Conservation (phyloP, 2,329 filamentous ascomycete genomes). For the Ambrosiella beaveri region DNA sequence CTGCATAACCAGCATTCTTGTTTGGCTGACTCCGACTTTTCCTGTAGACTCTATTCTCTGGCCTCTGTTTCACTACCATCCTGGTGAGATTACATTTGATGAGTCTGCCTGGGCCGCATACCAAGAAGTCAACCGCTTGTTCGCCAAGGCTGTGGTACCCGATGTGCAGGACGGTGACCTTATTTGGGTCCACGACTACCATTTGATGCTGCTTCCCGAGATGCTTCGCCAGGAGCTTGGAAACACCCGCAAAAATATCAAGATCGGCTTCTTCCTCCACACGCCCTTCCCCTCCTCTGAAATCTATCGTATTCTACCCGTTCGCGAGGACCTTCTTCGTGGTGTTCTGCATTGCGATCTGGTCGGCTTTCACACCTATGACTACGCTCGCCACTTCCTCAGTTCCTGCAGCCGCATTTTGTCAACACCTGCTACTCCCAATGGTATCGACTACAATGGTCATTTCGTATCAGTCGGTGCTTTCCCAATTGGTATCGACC, state of each 20-base stretch:
- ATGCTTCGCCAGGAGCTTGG: conserved; percentile 88
- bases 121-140: conserved; percentile 79
- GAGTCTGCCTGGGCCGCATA: conserved; percentile 89
- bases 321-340: conserved; percentile 71
- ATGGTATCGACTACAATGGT: conserved; percentile 79
- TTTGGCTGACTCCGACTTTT: neutral
- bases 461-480: conserved; percentile 83
- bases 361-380: conserved; percentile 96
- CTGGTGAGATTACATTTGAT: conserved; percentile 94
- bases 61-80: conserved; percentile 98
- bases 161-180: conserved; percentile 86
- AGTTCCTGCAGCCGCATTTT: conserved; percentile 92
- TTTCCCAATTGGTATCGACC: conserved; percentile 95
- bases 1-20: neutral
- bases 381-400: conserved; percentile 95
- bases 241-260: conserved; percentile 68
- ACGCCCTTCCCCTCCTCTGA: conserved; percentile 94
- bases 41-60: conserved; percentile 78
- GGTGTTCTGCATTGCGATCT: conserved; percentile 87
- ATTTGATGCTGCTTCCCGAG: conserved; percentile 87
- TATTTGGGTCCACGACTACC: conserved; percentile 98
- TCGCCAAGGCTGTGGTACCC: conserved; percentile 71
- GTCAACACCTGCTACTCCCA: conserved; percentile 66
- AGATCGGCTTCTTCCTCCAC: conserved; percentile 96
- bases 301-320: conserved; percentile 89